Percentiles rank a stretch among this genome's conserved stretches.
phyloP scores from a whole-genome alignment of 805 yeast species.

The Lipomyces mesembrius region DNA sequence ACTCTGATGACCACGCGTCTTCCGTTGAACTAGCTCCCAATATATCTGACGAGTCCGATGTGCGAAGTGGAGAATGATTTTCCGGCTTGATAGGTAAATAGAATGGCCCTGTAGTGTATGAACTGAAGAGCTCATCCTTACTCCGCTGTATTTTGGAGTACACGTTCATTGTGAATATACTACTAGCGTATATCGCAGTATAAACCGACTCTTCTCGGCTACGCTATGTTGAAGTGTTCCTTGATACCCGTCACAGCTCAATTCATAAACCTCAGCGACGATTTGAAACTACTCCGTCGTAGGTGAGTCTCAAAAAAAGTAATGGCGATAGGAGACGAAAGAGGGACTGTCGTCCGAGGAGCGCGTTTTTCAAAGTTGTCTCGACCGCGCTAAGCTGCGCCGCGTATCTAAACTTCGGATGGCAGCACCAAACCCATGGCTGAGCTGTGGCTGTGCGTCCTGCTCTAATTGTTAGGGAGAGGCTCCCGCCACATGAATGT shows the following conservation, averaged over 20 bases:
- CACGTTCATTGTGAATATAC: background rate
- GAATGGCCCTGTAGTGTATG: conserved; percentile 19
- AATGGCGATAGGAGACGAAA: background rate
- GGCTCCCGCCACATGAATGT: no score
- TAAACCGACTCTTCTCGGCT: background rate
- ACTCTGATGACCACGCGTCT: conserved; percentile 3
- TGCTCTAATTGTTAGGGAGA: no score
- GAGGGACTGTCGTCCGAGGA: no score
- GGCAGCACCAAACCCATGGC: no score
- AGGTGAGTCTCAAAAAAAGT: background rate
- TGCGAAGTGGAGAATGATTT: background rate
- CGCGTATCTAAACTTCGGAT: no score
- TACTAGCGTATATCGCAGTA: background rate
- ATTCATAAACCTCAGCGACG: background rate
- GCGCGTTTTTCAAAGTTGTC: no score
- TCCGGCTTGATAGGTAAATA: conserved; percentile 29
- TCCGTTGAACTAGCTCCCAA: background rate
- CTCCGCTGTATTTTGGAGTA: background rate
- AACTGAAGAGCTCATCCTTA: background rate
- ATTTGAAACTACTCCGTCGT: background rate
- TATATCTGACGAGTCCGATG: background rate
- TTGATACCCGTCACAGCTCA: background rate
- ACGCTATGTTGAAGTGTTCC: background rate
- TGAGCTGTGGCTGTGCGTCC: no score
- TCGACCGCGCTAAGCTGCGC: no score